A percentile compares a stretch with the other conserved stretches of the same genome.
phyloP scores from a whole-genome alignment of 225 moss, liverwort and hornwort genomes.

The Anthoceros angustus region DNA sequence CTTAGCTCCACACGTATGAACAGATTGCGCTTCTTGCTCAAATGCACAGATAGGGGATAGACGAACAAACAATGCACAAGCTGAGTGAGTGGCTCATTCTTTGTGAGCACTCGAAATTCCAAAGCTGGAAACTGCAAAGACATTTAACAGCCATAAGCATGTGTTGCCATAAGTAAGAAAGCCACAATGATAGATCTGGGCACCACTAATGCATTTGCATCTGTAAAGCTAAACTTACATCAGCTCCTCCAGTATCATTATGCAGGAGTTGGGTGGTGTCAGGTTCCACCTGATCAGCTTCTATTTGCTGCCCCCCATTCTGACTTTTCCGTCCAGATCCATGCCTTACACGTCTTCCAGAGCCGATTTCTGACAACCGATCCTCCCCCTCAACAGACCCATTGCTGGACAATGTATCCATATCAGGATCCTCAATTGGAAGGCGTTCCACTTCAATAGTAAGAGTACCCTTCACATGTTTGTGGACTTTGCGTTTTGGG shows the following conservation, averaged over 20 bases:
- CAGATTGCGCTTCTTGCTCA: constrained; percentile 76
- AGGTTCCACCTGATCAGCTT: constrained; percentile 21
- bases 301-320: constrained; percentile 54
- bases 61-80: constrained; percentile 78
- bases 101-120: constrained; percentile 64
- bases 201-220: no score
- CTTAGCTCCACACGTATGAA: constrained; percentile 80
- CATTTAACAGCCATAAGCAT: constrained; percentile 6
- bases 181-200: background rate
- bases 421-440: constrained; percentile 48
- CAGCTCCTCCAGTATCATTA: background rate
- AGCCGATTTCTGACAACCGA: constrained; percentile 36
- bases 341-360: constrained; percentile 41
- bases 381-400: constrained; percentile 65
- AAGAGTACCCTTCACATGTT: constrained; percentile 77
- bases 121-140: constrained; percentile 75
- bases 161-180: background rate
- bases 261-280: background rate
- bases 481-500: constrained; percentile 76
- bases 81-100: constrained; percentile 58
- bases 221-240: background rate
- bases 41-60: constrained; percentile 72
- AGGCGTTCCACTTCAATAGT: constrained; percentile 77
- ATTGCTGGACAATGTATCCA: constrained; percentile 65
- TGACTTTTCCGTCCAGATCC: constrained; percentile 34